These are phyloP conservation scores for Sphagnum magellanicum DNA, from an alignment of 228 moss, liverwort and hornwort species.

Conservation along the genomic window DNA sequence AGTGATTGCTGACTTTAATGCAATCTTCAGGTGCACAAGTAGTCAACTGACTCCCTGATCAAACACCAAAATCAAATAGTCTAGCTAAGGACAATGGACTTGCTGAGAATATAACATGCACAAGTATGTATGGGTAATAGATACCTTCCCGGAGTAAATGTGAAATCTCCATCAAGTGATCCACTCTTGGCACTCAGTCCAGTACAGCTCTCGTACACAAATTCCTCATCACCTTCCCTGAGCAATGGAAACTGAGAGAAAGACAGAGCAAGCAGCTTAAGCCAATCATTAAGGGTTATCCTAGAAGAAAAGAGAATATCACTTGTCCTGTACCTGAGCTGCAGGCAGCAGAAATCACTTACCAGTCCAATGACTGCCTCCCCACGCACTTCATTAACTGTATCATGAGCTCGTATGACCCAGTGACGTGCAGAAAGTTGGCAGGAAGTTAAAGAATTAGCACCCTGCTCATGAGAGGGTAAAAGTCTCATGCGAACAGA, in stretches of 20 bases:
- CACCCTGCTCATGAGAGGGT: slow-evolving; percentile 25
- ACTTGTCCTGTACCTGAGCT: background rate
- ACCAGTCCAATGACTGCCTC: slow-evolving; percentile 76
- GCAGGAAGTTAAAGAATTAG: slow-evolving; percentile 33
- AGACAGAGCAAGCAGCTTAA: slow-evolving; percentile 4
- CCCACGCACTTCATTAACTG: slow-evolving; percentile 47
- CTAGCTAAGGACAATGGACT: too few species aligned
- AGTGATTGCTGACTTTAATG: too few species aligned
- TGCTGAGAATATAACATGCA: too few species aligned
- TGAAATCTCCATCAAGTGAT: slow-evolving; percentile 78
- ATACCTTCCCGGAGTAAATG: slow-evolving; percentile 79
- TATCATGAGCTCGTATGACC: slow-evolving; percentile 56
- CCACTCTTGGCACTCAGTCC: slow-evolving; percentile 53
- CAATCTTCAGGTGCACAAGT: too few species aligned
- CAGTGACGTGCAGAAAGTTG: slow-evolving; percentile 80
- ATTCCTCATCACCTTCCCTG: slow-evolving; percentile 45
- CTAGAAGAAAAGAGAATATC: background rate
- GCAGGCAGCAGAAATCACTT: background rate
- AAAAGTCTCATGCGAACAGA: slow-evolving; percentile 75
- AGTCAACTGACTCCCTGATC: too few species aligned
- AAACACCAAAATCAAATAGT: too few species aligned
- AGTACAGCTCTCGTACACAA: slow-evolving; percentile 76
- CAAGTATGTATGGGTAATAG: slow-evolving; percentile 3
- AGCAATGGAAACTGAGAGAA: slow-evolving; percentile 55
- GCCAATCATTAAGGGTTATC: background rate